These are phyloP conservation scores for Suhomyces wounanorum DNA, from an alignment of 1,139 yeast species.

Conservation along the genomic window DNA sequence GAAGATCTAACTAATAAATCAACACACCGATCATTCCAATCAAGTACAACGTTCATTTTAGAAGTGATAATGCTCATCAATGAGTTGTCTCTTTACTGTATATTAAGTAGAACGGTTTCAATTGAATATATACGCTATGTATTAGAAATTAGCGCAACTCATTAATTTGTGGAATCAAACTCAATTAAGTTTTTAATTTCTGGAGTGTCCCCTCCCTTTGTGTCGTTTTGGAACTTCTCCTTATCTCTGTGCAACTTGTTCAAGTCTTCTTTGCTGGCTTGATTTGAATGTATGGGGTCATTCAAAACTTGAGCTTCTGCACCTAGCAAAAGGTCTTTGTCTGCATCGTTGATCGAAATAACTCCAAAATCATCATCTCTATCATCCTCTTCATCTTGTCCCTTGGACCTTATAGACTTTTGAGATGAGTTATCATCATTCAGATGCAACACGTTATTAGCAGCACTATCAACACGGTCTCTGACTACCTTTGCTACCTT, in stretches of 20 bases:
- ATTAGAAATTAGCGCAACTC: neutral
- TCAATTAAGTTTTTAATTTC: slow-evolving; percentile 9
- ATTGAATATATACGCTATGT: slow-evolving; percentile 1
- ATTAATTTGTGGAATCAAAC: slow-evolving; percentile 4
- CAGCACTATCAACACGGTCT: slow-evolving; percentile 78
- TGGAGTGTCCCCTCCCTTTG: neutral
- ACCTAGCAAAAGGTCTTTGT: slow-evolving; percentile 48
- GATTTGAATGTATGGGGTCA: slow-evolving; percentile 18
- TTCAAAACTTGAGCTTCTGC: slow-evolving; percentile 46
- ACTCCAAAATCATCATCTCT: slow-evolving; percentile 50
- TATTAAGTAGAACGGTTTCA: neutral
- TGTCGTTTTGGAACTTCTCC: neutral
- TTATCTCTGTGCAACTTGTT: slow-evolving; percentile 19
- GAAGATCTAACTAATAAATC: slow-evolving; percentile 28
- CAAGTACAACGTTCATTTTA: neutral
- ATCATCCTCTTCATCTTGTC: slow-evolving; percentile 46
- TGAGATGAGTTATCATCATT: slow-evolving; percentile 28
- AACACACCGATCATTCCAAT: neutral
- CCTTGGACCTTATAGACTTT: slow-evolving; percentile 30
- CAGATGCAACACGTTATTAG: slow-evolving; percentile 18
- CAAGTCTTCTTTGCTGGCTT: slow-evolving; percentile 33
- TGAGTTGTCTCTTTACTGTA: slow-evolving; percentile 2
- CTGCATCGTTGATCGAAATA: slow-evolving; percentile 49
- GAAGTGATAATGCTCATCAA: slow-evolving; percentile 2
- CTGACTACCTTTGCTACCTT: slow-evolving; percentile 88